Evolutionary conservation across 305 asterid genomes (phyloP).

Genomic region (Fraxinus xanthoxyloides): DNA sequence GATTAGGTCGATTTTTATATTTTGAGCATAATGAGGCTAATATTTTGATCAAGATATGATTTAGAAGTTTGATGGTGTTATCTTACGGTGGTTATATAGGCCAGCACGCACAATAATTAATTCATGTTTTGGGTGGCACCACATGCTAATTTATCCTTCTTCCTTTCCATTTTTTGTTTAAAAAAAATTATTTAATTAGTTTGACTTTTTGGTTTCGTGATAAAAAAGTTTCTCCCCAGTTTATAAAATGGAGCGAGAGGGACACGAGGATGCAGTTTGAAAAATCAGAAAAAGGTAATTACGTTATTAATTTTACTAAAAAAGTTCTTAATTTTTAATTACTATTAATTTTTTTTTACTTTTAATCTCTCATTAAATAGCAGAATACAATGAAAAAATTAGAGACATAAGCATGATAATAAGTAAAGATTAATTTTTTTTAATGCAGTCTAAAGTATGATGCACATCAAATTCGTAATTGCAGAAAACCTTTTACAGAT

Average conservation of each 20-base stretch:
- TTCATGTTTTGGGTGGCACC: neutral
- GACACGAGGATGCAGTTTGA: neutral
- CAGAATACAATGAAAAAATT: neutral
- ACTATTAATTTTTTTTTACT: too few relatives aligned
- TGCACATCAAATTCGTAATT: neutral
- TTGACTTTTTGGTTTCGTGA: neutral
- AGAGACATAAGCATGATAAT: neutral
- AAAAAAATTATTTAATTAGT: neutral
- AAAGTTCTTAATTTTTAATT: too few relatives aligned
- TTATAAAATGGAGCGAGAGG: neutral
- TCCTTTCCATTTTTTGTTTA: neutral
- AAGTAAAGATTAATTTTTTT: neutral
- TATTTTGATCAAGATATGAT: neutral
- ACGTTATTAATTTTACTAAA: neutral
- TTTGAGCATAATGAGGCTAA: neutral
- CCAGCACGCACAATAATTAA: neutral
- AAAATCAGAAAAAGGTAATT: neutral
- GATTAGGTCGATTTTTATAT: neutral
- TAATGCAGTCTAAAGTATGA: neutral
- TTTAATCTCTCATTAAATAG: neutral
- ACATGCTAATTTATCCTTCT: neutral
- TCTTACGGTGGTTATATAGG: neutral
- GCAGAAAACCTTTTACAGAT: neutral
- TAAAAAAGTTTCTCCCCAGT: neutral
- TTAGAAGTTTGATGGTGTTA: neutral